Conservation (phyloP, 148 eudicot genomes). For the Nyssa sinensis region DNA sequence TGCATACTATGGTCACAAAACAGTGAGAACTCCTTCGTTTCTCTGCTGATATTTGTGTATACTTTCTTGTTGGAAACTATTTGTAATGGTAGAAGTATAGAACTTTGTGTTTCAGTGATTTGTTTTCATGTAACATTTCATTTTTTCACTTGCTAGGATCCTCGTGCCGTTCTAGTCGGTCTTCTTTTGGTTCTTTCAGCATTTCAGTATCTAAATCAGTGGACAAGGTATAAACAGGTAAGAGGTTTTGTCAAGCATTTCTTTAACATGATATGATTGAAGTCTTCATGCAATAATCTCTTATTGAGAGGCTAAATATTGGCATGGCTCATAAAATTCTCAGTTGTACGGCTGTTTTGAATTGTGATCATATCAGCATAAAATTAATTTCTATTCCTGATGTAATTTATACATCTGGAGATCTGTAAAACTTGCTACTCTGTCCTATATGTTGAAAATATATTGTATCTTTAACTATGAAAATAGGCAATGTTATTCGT, state of each 20-base stretch:
- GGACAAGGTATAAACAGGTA: constrained; percentile 99
- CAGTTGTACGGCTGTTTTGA: background rate
- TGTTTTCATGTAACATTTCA: background rate
- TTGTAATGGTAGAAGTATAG: background rate
- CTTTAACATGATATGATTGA: background rate
- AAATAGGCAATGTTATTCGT: background rate
- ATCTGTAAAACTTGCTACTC: background rate
- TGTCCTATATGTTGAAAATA: background rate
- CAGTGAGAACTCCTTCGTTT: constrained; percentile 52
- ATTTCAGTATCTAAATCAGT: constrained; percentile 91
- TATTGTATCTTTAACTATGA: background rate
- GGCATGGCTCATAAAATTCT: background rate
- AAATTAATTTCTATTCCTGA: background rate
- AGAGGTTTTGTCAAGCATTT: constrained; percentile 17
- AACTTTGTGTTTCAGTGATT: background rate
- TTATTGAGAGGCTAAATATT: background rate
- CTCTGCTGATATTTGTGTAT: background rate
- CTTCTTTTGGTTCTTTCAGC: constrained; percentile 84
- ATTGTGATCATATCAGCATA: background rate
- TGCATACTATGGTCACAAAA: constrained; percentile 93
- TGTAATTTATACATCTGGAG: background rate
- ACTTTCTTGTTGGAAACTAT: background rate
- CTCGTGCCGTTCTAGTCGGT: constrained; percentile 95
- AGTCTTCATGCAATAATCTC: background rate
- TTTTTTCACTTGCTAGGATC: constrained; percentile 59